Evolutionary conservation across 306 rosid species (phyloP).

Genomic region (Mucuna pruriens): DNA sequence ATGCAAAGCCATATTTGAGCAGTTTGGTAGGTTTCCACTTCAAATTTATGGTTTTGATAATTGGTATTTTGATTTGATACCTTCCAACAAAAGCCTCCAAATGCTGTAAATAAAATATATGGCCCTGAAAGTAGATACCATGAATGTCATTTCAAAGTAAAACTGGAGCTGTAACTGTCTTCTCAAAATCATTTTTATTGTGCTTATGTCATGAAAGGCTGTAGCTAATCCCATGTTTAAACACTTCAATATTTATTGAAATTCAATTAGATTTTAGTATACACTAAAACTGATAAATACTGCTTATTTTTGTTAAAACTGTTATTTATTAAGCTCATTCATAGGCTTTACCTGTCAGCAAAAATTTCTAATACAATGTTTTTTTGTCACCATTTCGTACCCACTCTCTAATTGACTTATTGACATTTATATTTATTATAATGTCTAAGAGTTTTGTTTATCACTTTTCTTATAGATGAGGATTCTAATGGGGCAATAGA

Average conservation of each 20-base stretch:
- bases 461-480: slow-evolving; percentile 64
- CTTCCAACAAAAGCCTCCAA: slow-evolving; percentile 15
- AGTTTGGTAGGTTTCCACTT: slow-evolving; percentile 70
- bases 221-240: not conserved
- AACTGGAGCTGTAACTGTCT: not conserved
- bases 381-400: not conserved
- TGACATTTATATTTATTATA: slow-evolving; percentile 6
- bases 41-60: slow-evolving; percentile 28
- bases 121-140: not conserved
- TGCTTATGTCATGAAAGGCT: slow-evolving; percentile 13
- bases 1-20: slow-evolving; percentile 77
- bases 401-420: not conserved
- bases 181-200: not conserved
- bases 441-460: slow-evolving; percentile 30
- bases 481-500: slow-evolving; percentile 88
- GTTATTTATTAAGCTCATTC: slow-evolving; percentile 6
- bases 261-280: slow-evolving; percentile 12
- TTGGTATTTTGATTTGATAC: not conserved
- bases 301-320: slow-evolving; percentile 10
- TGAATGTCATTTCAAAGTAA: slow-evolving; percentile 25
- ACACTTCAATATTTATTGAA: not conserved
- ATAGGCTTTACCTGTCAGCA: slow-evolving; percentile 12
- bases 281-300: not conserved
- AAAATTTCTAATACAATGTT: not conserved
- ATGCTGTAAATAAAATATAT: slow-evolving; percentile 15